Conservation (phyloP, 148 eudicot species). For the Vaccinium darrowii region DNA sequence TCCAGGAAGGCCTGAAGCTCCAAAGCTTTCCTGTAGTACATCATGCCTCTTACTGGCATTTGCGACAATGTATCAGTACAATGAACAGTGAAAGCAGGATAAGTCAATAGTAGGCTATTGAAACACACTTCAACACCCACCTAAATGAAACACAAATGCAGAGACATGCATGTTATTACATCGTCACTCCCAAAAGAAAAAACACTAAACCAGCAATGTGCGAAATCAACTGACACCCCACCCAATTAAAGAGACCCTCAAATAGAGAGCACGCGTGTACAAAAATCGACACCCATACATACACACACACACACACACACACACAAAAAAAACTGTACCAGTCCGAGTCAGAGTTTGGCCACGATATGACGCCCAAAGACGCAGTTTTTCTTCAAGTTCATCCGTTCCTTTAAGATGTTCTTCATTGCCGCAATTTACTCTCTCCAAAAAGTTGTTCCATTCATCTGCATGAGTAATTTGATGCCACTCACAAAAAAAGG, state of each 20-base stretch:
- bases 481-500: background rate
- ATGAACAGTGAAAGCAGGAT: background rate
- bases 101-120: background rate
- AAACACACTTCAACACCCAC: background rate
- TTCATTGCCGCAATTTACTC: conserved; percentile 55
- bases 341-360: conserved; percentile 94
- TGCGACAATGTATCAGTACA: conserved; percentile 19
- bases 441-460: conserved; percentile 89
- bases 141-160: background rate
- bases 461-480: conserved; percentile 49
- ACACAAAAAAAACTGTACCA: conserved; percentile 41
- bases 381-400: conserved; percentile 70
- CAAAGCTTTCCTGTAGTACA: conserved; percentile 95
- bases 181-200: background rate
- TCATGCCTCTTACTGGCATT: conserved; percentile 93
- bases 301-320: background rate
- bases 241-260: too few relatives aligned
- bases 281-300: too few relatives aligned
- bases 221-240: background rate
- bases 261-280: background rate
- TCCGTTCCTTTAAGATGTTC: conserved; percentile 59
- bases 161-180: background rate
- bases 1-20: conserved; percentile 99
- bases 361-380: conserved; percentile 98
- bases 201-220: background rate